A percentile compares a stretch with the other conserved stretches of the same genome.
phyloP scores from a whole-genome alignment of 225 moss, liverwort and hornwort genomes.

The Marchantia paleacea region DNA sequence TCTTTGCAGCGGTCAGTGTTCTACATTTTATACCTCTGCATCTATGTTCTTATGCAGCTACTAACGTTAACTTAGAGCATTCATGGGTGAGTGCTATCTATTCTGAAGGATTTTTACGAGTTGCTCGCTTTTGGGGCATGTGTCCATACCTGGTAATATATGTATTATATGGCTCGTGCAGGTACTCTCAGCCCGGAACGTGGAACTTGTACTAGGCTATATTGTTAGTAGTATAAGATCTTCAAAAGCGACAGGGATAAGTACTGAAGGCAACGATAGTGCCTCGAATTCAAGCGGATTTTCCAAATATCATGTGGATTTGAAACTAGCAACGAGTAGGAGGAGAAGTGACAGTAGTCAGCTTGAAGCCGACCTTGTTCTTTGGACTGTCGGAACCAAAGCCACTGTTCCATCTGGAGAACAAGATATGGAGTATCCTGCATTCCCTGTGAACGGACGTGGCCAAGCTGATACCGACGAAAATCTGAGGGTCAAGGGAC shows the following conservation, averaged over 20 bases:
- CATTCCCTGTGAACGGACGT: slow-evolving; percentile 85
- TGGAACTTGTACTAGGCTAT: slow-evolving; percentile 74
- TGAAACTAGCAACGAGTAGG: slow-evolving; percentile 49
- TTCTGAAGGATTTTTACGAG: too few relatives aligned
- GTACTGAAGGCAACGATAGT: slow-evolving; percentile 37
- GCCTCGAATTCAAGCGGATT: slow-evolving; percentile 20
- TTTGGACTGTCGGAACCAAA: slow-evolving; percentile 85
- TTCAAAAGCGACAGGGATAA: slow-evolving; percentile 7
- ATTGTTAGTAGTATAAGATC: slow-evolving; percentile 60
- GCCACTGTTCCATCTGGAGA: slow-evolving; percentile 65
- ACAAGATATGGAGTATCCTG: slow-evolving; percentile 48
- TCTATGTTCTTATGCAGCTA: too few relatives aligned
- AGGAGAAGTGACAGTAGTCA: slow-evolving; percentile 40
- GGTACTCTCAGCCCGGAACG: slow-evolving; percentile 74
- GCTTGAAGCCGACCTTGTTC: slow-evolving; percentile 74
- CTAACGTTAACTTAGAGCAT: too few relatives aligned
- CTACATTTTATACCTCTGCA: too few relatives aligned
- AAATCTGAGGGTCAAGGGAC: slow-evolving; percentile 77
- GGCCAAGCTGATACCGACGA: slow-evolving; percentile 96
- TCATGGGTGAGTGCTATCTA: too few relatives aligned
- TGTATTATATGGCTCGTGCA: slow-evolving; percentile 20
- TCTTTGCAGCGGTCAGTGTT: too few relatives aligned
- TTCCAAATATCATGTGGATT: slow-evolving; percentile 46
- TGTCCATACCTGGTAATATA: too few relatives aligned
- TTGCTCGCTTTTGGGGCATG: too few relatives aligned